Base-by-base conservation (phyloP, 1,284 basidiomycete species). In the Cutaneotrichosporon cavernicola region DNA sequence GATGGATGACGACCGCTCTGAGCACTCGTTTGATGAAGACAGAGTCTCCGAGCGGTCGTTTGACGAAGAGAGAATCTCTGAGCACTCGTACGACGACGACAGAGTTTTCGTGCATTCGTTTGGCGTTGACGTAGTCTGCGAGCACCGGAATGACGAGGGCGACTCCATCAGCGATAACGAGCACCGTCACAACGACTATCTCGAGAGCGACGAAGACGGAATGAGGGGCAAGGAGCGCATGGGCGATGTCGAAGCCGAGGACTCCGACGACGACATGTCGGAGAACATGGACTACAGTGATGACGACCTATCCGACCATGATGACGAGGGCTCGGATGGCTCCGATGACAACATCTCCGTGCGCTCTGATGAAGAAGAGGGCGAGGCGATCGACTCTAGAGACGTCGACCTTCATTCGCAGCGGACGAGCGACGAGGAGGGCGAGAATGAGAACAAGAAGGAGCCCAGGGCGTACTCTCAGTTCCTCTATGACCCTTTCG, bases 11-110 rank as follows among this genome's bases (percentile, higher is more conserved):
- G 18, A 18, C 18, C 16, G n/a, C 43, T n/a, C 43, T 1, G 43
- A 46, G 43, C 16, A 14, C 6, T 40, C 13, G 13, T 14, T 10
- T 10, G 38, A 4, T 36, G 38, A 40, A 5, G 38, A 5, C 38
- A 14, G n/a, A n/a, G n/a, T 1, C 38, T 40, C 38, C 13, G 38
- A 40, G 11, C 38, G 16, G 6, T 40, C 38, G 38, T 16, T 26
- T 26, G 26, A 26, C 26, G 26, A 26, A 26, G 36, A 36, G 9
- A 56, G 62, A 18, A 59, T 62, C 21, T 43, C 51, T 6, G 52
- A 43, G 30, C 43, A 56, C 26, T 30, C 34, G 14, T 36, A 56
- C 52, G 47, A 57, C 40, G 60, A 55, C 32, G 38, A 21, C 46
- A 31, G 62, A 7, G 60, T 36, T 13, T 36, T 5, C 11, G 34